phyloP scores from a whole-genome alignment of 805 yeast genomes.

The Candida chauliodis region DNA sequence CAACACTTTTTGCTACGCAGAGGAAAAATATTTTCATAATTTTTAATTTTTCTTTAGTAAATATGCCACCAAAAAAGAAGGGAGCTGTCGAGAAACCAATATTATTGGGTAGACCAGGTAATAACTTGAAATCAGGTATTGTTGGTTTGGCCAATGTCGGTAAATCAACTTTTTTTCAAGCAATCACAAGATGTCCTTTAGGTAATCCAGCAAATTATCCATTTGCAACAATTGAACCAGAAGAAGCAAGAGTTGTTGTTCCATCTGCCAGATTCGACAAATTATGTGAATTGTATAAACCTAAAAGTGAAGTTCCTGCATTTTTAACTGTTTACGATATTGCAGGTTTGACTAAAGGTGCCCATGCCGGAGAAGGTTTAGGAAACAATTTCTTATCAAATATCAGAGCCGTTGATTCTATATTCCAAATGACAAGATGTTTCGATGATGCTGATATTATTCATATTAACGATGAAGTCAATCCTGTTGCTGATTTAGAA shows the following conservation, averaged over 20 bases:
- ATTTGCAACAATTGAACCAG: constrained; percentile 97
- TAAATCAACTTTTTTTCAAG: constrained; percentile 96
- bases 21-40: constrained; percentile 3
- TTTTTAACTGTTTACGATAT: constrained; percentile 91
- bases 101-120: constrained; percentile 74
- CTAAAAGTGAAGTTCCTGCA: constrained; percentile 88
- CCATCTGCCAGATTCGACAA: constrained; percentile 86
- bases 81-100: constrained; percentile 64
- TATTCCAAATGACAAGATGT: constrained; percentile 95
- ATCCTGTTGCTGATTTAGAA: constrained; percentile 92
- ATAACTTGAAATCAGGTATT: constrained; percentile 59
- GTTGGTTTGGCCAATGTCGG: constrained; percentile 97
- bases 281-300: constrained; percentile 69
- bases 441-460: constrained; percentile 97
- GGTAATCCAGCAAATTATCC: constrained; percentile 99
- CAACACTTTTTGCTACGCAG: constrained; percentile 3
- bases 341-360: constrained; percentile 98
- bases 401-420: constrained; percentile 96
- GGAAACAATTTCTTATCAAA: constrained; percentile 97
- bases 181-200: constrained; percentile 85
- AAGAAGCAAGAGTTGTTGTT: constrained; percentile 93
- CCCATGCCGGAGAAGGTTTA: constrained; percentile 93
- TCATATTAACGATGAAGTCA: constrained; percentile 89
- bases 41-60: constrained; percentile 8
- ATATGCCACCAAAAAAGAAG: constrained; percentile 75